phyloP scores from a whole-genome alignment of 148 eudicot genomes.

The Cornus controversa region DNA sequence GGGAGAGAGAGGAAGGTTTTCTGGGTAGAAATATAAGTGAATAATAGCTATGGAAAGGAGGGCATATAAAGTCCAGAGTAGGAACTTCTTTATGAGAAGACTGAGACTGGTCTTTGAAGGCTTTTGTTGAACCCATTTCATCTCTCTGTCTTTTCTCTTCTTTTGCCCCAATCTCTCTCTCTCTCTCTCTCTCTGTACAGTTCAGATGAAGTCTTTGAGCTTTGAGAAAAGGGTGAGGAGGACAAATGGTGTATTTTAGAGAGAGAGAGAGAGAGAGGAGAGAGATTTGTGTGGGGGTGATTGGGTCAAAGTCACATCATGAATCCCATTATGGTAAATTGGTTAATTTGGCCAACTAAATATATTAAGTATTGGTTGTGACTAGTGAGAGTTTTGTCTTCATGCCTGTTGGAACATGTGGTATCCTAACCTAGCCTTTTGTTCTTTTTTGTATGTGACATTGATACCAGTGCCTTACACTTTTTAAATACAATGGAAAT shows the following conservation, averaged over 20 bases:
- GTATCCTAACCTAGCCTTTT: not conserved
- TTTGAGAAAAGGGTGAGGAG: not conserved
- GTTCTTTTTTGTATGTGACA: too few relatives aligned
- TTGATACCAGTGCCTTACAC: too few relatives aligned
- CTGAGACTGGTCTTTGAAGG: constrained; percentile 36
- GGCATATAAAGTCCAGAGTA: constrained; percentile 46
- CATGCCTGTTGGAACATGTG: not conserved
- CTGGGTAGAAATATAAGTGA: constrained; percentile 49
- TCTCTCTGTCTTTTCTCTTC: not conserved
- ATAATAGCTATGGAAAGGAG: constrained; percentile 49
- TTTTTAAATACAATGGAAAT: too few relatives aligned
- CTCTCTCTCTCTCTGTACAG: not conserved
- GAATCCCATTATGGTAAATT: not conserved
- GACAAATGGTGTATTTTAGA: not conserved
- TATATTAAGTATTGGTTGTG: not conserved
- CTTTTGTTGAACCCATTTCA: constrained; percentile 26
- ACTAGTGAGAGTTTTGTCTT: not conserved
- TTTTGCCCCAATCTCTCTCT: not conserved
- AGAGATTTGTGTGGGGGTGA: constrained; percentile 2
- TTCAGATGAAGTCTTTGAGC: too few relatives aligned
- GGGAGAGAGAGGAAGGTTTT: constrained; percentile 25
- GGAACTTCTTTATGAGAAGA: constrained; percentile 40
- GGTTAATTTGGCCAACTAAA: not conserved
- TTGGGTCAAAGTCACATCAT: constrained; percentile 20
- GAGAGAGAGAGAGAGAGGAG: not conserved